Conservation (phyloP, 768 basidiomycete genomes). For the Holtermanniella nyarrowii region DNA sequence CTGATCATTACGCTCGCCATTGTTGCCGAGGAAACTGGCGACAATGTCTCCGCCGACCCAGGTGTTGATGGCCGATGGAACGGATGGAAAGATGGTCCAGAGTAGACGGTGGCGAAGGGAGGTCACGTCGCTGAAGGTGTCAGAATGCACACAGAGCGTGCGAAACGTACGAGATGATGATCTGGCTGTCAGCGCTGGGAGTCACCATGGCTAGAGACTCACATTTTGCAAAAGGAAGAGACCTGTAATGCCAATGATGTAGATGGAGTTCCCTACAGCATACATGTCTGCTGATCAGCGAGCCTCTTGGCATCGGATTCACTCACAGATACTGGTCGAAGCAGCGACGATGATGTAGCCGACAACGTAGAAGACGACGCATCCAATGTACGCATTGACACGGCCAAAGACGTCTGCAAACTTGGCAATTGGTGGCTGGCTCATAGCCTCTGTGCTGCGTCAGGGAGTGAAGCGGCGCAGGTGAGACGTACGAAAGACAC, state of each 20-base stretch:
- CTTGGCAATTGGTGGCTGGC: constrained; percentile 38
- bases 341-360: constrained; percentile 36
- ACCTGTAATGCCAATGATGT: constrained; percentile 35
- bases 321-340: constrained; percentile 13
- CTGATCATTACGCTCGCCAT: constrained; percentile 4
- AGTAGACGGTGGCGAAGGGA: constrained; percentile 18
- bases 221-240: constrained; percentile 33
- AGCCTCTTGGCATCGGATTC: neutral
- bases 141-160: no score
- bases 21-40: constrained; percentile 12
- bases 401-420: constrained; percentile 34
- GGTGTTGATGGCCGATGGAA: constrained; percentile 36
- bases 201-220: no score
- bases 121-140: no score
- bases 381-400: constrained; percentile 31
- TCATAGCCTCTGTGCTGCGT: constrained; percentile 19
- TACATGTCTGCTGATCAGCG: constrained; percentile 2
- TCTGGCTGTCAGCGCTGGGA: no score
- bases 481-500: constrained; percentile 18
- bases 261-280: constrained; percentile 29
- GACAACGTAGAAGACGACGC: constrained; percentile 31
- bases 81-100: constrained; percentile 34
- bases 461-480: neutral
- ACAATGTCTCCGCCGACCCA: constrained; percentile 31
- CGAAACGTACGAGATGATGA: no score